Base-by-base conservation (phyloP, 2,329 filamentous ascomycete species). In the Cladobotryum mycophilum region DNA sequence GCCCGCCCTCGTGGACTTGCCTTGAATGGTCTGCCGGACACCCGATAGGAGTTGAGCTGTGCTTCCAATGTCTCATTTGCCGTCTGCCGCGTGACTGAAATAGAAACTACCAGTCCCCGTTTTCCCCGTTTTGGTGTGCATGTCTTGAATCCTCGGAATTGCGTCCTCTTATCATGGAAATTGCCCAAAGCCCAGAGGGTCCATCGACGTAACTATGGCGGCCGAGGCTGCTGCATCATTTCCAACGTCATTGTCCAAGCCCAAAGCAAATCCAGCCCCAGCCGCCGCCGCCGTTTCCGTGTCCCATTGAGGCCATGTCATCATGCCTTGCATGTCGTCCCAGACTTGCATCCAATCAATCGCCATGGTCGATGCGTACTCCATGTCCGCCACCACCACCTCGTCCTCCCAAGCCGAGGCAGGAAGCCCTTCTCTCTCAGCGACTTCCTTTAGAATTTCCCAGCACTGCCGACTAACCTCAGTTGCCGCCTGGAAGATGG, bases 391-490 rank as follows among this genome's bases (percentile, higher is more conserved):
- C 4, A 30, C 25, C 2, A 48, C 37, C 30, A 44, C 46, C 22
- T 58, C 55, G 15, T 48, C 48, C 7, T 52, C 52, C 53, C 49
- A 48, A 4, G 55, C 49, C 7, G 56, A 53, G 1, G 44, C 12
- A 5, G 49, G 38, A n/a, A 61, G 38, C 4, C 59, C 62, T 22
- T 61, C 57, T n/a, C 58, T 48, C 38, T 61, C 60, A 1, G 70
- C 68, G 36, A 67, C 55, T 37, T 67, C 64, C 45, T 61, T 61
- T 18, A 75, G 54, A 3, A 71, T 43, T 5, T 61, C 58, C 22
- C 65, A 63, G 41, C 65, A 64, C n/a, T 56, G 52, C 44, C 55
- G 53, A 25, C 63, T 56, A 4, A 61, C 61, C 41, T 59, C 62
- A 8, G 47, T 57, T 30, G 61, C 57, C 9, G 48, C 60, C 49